These are phyloP conservation scores for Fusarium pseudograminearum DNA, from an alignment of 2,329 filamentous ascomycete genomes.

Conservation along the genomic window DNA sequence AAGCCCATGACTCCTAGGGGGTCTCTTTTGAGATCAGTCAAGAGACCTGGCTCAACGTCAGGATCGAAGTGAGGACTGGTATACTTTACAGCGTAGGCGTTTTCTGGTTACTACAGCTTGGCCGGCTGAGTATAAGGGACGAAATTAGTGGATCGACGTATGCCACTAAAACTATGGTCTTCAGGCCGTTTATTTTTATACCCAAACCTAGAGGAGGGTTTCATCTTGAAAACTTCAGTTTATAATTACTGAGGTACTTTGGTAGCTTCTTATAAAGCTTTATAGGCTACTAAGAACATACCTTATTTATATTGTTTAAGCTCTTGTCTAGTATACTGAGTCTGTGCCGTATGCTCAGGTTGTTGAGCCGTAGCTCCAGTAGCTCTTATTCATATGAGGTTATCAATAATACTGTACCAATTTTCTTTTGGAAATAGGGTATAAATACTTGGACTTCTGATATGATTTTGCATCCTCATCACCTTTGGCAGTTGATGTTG, in stretches of 20 bases:
- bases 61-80: conserved; percentile 16
- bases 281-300: neutral
- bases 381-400: neutral
- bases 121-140: too few species aligned
- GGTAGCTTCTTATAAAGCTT: neutral
- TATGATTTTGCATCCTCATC: neutral
- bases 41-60: conserved; percentile 43
- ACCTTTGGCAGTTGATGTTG: neutral
- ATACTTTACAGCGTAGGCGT: neutral
- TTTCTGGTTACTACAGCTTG: neutral
- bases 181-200: too few species aligned
- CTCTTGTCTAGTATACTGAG: neutral
- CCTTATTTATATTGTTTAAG: neutral
- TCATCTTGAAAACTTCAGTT: neutral
- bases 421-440: neutral
- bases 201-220: too few species aligned
- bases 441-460: neutral
- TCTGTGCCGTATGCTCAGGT: neutral
- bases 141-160: too few species aligned
- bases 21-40: conserved; percentile 54
- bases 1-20: conserved; percentile 56
- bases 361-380: neutral
- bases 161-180: too few species aligned
- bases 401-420: neutral
- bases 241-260: neutral